Conservation (phyloP, 2,329 filamentous ascomycete species). For the Beauveria scarabaeidicola region DNA sequence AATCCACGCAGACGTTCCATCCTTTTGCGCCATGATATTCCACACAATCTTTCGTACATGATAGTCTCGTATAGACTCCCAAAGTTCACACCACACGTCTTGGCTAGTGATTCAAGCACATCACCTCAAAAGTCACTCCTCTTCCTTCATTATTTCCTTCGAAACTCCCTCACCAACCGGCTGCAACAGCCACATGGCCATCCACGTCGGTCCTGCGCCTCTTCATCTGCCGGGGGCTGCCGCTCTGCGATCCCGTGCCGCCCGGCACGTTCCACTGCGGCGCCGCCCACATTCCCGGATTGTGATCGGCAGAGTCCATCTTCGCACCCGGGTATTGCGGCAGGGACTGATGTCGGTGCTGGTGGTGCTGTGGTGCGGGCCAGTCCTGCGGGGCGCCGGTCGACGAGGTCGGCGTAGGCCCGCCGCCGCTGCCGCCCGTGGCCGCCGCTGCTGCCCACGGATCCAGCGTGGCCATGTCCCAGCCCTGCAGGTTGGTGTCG, state of each 20-base stretch:
- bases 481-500: slow-evolving; percentile 26
- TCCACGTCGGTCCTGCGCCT: slow-evolving; percentile 27
- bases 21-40: not conserved
- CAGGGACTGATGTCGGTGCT: not conserved
- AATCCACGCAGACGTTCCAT: not conserved
- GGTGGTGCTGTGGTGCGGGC: slow-evolving; percentile 13
- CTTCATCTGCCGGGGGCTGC: slow-evolving; percentile 30
- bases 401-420: slow-evolving; percentile 14
- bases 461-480: slow-evolving; percentile 31
- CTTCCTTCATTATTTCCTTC: not conserved
- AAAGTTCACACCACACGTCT: not conserved
- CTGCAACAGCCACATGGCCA: slow-evolving; percentile 24
- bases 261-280: slow-evolving; percentile 16
- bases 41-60: not conserved
- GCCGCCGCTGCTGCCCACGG: slow-evolving; percentile 22
- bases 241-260: slow-evolving; percentile 14
- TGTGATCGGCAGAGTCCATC: slow-evolving; percentile 24
- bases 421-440: slow-evolving; percentile 11
- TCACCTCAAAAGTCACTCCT: no score
- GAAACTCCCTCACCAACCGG: slow-evolving; percentile 12
- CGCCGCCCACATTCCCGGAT: slow-evolving; percentile 25
- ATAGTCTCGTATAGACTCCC: not conserved
- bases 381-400: slow-evolving; percentile 24
- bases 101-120: not conserved
- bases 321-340: slow-evolving; percentile 15